Evolutionary conservation across 352 stramenopile species (phyloP), one percentile per base, ranked within the genome.

Genomic region (Pythium sukuiense): DNA sequence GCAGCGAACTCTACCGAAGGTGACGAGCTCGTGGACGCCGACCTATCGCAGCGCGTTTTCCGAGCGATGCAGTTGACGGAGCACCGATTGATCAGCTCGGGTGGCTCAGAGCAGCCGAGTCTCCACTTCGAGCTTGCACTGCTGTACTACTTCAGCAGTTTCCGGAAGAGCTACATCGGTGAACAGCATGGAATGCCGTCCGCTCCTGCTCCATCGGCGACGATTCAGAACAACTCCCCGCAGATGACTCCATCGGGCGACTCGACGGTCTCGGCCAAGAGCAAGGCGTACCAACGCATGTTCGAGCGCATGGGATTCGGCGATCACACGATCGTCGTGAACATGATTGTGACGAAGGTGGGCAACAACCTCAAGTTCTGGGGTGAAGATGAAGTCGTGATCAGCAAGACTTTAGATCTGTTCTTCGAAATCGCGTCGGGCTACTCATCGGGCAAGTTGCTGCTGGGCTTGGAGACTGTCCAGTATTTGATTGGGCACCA

Each of bases 311-410:
- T 99, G 81, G 96, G 93, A 55, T 90, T 99, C 73, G 97, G 97
- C 9, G 96, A 99, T 75, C 96, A 99, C 78, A 98, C 93, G 35
- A 82, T 95, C 48, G 96, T 99, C 20, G 96, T 98, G 59, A 99
- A 99, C 78, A 97, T 99, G 69, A 98, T 99, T 69, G 92, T 99
- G 29, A 99, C 95, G 35, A 99, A 99, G 81, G 90, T 99, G 60
- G 96, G 96, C 69, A 99, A 99, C 74, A 99, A 99, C 76, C 85
- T 99, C 27, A 99, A 99, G 81, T 99, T 98, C 69, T 99, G 97
- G 97, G 94, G 94, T 24, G 89, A 98, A 59, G 87, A 98, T 26
- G 82, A 99, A 69, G 91, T 99, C 55, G 90, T 99, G 64, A 92
- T 99, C 70, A 89, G 80, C 70, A 97, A 98, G 68, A 99, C 97